Conservation (phyloP, 495 filamentous ascomycete species). For the Podospora australis region DNA sequence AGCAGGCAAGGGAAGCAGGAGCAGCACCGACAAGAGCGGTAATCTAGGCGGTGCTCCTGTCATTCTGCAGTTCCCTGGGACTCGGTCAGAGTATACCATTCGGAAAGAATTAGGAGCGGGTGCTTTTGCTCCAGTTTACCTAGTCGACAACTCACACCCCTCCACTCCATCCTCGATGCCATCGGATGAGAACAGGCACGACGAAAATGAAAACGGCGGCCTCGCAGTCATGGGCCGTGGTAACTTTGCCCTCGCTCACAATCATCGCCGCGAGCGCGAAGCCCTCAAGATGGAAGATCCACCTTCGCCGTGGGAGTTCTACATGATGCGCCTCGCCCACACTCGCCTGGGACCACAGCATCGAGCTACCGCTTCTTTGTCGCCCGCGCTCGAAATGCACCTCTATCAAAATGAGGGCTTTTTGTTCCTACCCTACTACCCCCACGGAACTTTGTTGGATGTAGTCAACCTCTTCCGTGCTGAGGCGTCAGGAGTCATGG, state of each 20-base stretch:
- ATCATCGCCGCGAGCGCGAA: conserved; percentile 54
- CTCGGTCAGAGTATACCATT: conserved; percentile 60
- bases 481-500: conserved; percentile 66
- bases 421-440: conserved; percentile 78
- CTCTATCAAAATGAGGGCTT: conserved; percentile 78
- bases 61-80: conserved; percentile 60
- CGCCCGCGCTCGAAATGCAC: conserved; percentile 80
- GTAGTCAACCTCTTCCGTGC: conserved; percentile 79
- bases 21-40: conserved; percentile 54
- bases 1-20: conserved; percentile 53
- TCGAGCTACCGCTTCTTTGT: conserved; percentile 66
- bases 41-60: conserved; percentile 48
- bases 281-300: conserved; percentile 89
- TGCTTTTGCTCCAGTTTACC: conserved; percentile 90
- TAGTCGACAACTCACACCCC: conserved; percentile 62
- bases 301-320: conserved; percentile 88
- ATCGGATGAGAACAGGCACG: too few relatives aligned
- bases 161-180: conserved; percentile 36
- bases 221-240: conserved; percentile 44
- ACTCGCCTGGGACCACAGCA: conserved; percentile 59
- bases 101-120: conserved; percentile 87
- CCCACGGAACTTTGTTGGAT: conserved; percentile 88
- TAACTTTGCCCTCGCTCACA: conserved; percentile 38
- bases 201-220: conserved; percentile 42
- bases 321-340: conserved; percentile 81